These are phyloP conservation scores for Medicago ruthenica DNA, from an alignment of 306 rosid genomes.

Conservation along the genomic window DNA sequence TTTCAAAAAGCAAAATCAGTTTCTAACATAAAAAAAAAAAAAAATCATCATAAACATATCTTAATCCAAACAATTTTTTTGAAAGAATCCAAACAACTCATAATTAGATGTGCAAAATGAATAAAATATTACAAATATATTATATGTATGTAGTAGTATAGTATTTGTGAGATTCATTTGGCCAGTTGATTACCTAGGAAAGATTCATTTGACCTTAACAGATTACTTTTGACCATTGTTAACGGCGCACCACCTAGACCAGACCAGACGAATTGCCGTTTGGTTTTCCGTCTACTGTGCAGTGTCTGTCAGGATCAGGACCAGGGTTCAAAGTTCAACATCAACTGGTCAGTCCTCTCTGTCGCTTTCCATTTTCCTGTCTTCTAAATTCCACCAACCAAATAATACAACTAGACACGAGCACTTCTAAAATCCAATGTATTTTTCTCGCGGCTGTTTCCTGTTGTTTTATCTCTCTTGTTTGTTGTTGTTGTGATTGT, in stretches of 20 bases:
- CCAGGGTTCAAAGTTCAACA: too few relatives aligned
- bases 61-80: too few relatives aligned
- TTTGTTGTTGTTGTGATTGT: background rate
- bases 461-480: background rate
- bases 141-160: too few relatives aligned
- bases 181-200: background rate
- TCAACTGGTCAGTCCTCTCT: background rate
- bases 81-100: too few relatives aligned
- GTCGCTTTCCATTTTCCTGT: background rate
- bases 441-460: background rate
- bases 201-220: background rate
- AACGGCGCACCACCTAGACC: background rate
- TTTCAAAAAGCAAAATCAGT: too few relatives aligned
- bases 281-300: background rate
- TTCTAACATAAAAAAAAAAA: too few relatives aligned
- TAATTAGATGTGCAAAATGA: too few relatives aligned
- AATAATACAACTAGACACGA: background rate
- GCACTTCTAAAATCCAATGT: background rate
- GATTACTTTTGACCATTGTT: background rate
- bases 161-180: too few relatives aligned
- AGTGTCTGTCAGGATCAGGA: background rate
- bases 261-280: constrained; percentile 27
- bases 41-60: too few relatives aligned
- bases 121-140: too few relatives aligned
- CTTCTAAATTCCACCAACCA: background rate